Evolutionary conservation across 441 rosid genomes (phyloP).

Genomic region (Brassica hybrid): DNA sequence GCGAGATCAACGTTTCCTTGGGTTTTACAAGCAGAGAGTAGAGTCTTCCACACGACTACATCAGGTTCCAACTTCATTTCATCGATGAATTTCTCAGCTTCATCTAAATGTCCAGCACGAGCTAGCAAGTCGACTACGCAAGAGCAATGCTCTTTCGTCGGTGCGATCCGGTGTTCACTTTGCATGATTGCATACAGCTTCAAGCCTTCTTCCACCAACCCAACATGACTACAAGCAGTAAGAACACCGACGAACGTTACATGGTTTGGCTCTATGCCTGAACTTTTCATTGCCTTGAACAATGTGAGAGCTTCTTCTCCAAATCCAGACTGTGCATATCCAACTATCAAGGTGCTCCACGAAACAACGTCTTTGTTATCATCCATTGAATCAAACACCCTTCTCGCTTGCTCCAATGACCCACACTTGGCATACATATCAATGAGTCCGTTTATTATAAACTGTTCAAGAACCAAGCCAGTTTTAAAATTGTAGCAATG

Average conservation of each 20-base stretch:
- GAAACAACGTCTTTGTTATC: conserved; percentile 56
- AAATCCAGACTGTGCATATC: conserved; percentile 63
- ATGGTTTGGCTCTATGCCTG: conserved; percentile 52
- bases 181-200: conserved; percentile 52
- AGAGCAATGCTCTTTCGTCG: conserved; percentile 58
- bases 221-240: conserved; percentile 67
- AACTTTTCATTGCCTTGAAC: conserved; percentile 51
- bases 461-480: conserved; percentile 50
- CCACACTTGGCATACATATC: conserved; percentile 71
- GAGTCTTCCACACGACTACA: conserved; percentile 60
- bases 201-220: conserved; percentile 59
- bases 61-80: conserved; percentile 52
- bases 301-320: conserved; percentile 61
- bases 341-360: conserved; percentile 61
- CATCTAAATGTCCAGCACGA: conserved; percentile 60
- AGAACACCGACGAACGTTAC: conserved; percentile 59
- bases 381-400: conserved; percentile 49
- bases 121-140: conserved; percentile 66
- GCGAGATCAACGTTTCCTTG: conserved; percentile 54
- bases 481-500: conserved; percentile 55
- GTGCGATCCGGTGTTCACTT: conserved; percentile 45
- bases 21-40: conserved; percentile 62
- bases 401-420: conserved; percentile 48
- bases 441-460: conserved; percentile 51
- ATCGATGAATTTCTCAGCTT: conserved; percentile 56